phyloP scores from a whole-genome alignment of 2,329 filamentous ascomycete species.

The Neopestalotiopsis sp. region DNA sequence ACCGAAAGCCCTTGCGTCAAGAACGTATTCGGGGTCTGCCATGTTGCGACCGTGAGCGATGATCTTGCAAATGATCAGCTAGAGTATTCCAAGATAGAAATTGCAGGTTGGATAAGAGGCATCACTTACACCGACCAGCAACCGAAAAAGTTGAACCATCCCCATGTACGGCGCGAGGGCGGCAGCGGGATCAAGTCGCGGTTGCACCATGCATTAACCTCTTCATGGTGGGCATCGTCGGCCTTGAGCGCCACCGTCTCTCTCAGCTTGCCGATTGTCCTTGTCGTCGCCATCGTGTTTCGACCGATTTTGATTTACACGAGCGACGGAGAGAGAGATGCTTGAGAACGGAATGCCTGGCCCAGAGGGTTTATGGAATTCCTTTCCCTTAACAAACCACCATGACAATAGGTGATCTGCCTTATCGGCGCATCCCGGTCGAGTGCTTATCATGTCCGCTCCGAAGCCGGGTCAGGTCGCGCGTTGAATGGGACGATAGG shows the following conservation, averaged over 20 bases:
- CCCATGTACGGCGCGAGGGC: slow-evolving; percentile 50
- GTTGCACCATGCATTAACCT: slow-evolving; percentile 55
- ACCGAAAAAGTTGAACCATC: slow-evolving; percentile 50
- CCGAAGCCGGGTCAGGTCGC: not conserved
- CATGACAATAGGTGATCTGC: not conserved
- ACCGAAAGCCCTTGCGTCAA: slow-evolving; percentile 52
- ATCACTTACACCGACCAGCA: slow-evolving; percentile 43
- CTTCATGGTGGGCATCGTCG: slow-evolving; percentile 45
- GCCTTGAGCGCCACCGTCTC: slow-evolving; percentile 40
- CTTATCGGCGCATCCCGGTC: not conserved
- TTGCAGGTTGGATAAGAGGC: too few species aligned
- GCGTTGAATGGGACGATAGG: not conserved
- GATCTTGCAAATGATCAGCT: slow-evolving; percentile 19
- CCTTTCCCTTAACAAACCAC: not conserved
- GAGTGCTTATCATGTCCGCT: not conserved
- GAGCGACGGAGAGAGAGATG: not conserved
- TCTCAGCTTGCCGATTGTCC: slow-evolving; percentile 29
- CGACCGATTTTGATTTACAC: not conserved
- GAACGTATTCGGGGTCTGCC: slow-evolving; percentile 51
- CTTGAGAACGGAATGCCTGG: not conserved
- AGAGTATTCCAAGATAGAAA: slow-evolving; percentile 20
- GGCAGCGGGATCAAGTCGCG: slow-evolving; percentile 44
- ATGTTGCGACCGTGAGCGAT: slow-evolving; percentile 44
- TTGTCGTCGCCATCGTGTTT: not conserved
- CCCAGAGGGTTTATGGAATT: not conserved